Conservation (phyloP, 75 land plant species). For the Adiantum capillusveneris region DNA sequence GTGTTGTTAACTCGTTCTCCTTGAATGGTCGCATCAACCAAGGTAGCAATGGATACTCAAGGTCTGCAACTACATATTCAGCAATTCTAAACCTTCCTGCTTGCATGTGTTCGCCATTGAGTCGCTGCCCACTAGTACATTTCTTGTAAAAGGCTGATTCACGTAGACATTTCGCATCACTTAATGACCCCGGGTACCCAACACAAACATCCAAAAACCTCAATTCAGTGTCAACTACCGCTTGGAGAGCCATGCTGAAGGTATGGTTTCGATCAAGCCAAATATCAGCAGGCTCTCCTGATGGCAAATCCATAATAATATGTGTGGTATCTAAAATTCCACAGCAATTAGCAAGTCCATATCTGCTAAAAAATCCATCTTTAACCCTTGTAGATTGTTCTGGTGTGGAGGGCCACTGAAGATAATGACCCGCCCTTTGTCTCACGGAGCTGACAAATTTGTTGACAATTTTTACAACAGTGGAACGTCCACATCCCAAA, state of each 20-base stretch:
- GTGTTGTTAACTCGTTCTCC: no score
- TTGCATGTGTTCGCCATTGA: constrained; percentile 11
- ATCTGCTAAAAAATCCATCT: constrained; percentile 13
- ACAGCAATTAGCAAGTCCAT: constrained; percentile 26
- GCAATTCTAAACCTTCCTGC: constrained; percentile 1
- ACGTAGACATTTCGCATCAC: constrained; percentile 16
- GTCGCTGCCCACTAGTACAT: constrained; percentile 16
- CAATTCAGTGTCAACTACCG: constrained; percentile 21
- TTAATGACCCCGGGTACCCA: constrained; percentile 17
- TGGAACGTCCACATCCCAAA: constrained; percentile 25
- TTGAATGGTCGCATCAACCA: constrained; percentile 19
- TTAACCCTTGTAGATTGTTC: constrained; percentile 3
- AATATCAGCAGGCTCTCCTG: constrained; percentile 9
- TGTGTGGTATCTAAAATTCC: constrained; percentile 27
- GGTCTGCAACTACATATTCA: constrained; percentile 24
- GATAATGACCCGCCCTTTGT: constrained; percentile 3
- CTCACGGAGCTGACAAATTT: constrained; percentile 17
- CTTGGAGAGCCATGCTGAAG: constrained; percentile 26
- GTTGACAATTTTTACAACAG: constrained; percentile 12
- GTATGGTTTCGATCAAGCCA: constrained; percentile 20
- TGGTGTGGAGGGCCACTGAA: background rate
- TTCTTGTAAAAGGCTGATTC: constrained; percentile 11
- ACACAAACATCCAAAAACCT: constrained; percentile 25
- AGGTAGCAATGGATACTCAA: constrained; percentile 13
- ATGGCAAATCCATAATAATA: constrained; percentile 14